These are phyloP conservation scores for Alliaria petiolata DNA, from an alignment of 345 rosid genomes.

Conservation along the genomic window DNA sequence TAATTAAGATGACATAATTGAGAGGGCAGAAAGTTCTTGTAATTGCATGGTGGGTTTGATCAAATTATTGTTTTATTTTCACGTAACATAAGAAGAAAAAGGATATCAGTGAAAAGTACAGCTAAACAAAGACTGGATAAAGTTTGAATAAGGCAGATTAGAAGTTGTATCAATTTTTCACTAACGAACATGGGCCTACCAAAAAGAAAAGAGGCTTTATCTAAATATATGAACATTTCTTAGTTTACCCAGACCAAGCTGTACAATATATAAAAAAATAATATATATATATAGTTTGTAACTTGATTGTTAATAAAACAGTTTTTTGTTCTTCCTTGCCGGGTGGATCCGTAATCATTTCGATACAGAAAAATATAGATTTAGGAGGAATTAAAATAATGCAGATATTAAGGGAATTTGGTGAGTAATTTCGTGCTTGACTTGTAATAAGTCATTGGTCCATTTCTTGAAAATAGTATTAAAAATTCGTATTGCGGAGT, in stretches of 20 bases:
- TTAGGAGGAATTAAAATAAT: not conserved
- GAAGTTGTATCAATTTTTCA: not conserved
- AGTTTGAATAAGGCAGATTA: not conserved
- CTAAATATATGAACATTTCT: not conserved
- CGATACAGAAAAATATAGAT: not conserved
- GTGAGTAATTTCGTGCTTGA: conserved; percentile 25
- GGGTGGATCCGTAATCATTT: not conserved
- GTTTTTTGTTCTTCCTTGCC: not conserved
- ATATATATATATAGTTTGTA: not conserved
- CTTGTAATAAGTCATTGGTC: conserved; percentile 20
- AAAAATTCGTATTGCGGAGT: not conserved
- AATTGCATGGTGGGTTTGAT: conserved; percentile 3
- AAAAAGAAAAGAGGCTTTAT: not conserved
- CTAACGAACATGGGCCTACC: conserved; percentile 16
- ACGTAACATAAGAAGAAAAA: conserved; percentile 6
- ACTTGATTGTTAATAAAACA: not conserved
- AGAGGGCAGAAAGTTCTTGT: not conserved
- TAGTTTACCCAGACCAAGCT: not conserved
- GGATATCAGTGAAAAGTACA: not conserved
- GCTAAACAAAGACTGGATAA: too few relatives aligned
- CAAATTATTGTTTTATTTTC: not conserved
- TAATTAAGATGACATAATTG: conserved; percentile 6
- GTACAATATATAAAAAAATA: not conserved
- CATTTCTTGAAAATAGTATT: not conserved
- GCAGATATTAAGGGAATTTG: conserved; percentile 9